These are phyloP conservation scores for Aspergillus pseudotamarii DNA, from an alignment of 2,329 filamentous ascomycete genomes.

Conservation along the genomic window DNA sequence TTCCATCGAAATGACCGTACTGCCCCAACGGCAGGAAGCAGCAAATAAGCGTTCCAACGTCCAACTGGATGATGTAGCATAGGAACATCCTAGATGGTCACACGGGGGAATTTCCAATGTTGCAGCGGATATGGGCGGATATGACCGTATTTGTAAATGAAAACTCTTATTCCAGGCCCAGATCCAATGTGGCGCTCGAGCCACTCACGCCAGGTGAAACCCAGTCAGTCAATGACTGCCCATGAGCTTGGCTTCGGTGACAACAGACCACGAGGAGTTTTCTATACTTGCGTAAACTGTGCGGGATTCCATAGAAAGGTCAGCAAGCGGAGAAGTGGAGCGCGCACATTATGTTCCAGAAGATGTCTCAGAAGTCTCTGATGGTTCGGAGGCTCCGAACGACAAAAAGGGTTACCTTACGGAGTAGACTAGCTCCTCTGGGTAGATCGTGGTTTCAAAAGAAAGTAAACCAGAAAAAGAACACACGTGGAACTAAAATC, in stretches of 20 bases:
- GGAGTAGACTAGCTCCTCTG: no score
- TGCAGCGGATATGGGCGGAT: not conserved
- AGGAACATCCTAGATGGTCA: not conserved
- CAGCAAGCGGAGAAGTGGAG: not conserved
- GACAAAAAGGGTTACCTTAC: no score
- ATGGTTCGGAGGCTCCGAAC: not conserved
- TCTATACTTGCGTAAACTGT: not conserved
- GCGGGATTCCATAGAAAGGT: not conserved
- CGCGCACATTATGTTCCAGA: not conserved
- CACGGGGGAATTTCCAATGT: not conserved
- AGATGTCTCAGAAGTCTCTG: not conserved
- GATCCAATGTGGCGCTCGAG: not conserved
- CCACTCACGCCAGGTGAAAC: not conserved
- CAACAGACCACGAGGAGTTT: not conserved
- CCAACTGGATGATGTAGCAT: not conserved
- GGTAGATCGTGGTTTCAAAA: no score
- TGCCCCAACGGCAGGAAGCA: not conserved
- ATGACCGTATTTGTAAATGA: not conserved
- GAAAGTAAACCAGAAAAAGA: no score
- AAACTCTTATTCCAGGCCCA: not conserved
- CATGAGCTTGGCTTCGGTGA: not conserved
- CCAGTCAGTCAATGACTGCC: not conserved
- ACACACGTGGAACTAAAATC: no score
- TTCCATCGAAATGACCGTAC: not conserved
- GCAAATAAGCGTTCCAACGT: not conserved